Evolutionary conservation across 2,329 filamentous ascomycete genomes (phyloP), one percentile per base, ranked within the genome.

Genomic region (Exophiala dermatitidis): DNA sequence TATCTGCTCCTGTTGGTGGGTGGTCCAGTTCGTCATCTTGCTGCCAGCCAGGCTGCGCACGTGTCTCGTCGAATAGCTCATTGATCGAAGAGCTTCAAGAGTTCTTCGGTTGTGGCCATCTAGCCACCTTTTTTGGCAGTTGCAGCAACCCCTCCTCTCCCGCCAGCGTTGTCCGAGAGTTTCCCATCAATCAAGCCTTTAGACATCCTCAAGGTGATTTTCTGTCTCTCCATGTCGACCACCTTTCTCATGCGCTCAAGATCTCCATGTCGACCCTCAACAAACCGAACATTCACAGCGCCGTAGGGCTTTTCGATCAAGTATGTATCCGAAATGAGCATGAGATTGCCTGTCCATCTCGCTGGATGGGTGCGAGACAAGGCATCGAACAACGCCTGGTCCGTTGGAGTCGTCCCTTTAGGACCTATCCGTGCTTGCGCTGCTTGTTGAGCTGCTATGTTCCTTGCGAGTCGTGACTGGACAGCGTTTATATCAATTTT

Each of bases 321-420:
- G 50, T 83, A 80, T 3, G 77, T 74, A 60, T 84, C 80, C 48
- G 78, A 79, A 45, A 83, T 77, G 50, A 84, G 72, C 58, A 85
- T 84, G 47, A 73, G 73, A 33, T 72, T 70, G 12, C 76, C 77
- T 60, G 80, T 74, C 81, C 81, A 85, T 55, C 78, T 74, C 30
- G 78, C 75, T 6, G 79, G 80, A 64, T 80, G 82, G 67, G 79
- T 80, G 61, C 79, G 75, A 56, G 74, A 76, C 50, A 85, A 74
- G 7, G 77, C 74, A 69, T 84, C 80, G 61, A 81, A 85, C 10
- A 85, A 70, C 50, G 82, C 80, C 67, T 85, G 82, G 29, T 77
- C 81, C 58, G 83, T 80, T 36, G 71, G 74, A 36, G 73, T 79
- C 5, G 84, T 81, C 6, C 80, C 80, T 66, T 80, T 82, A 12